Evolutionary conservation across 345 rosid genomes (phyloP), one percentile per base, ranked within the genome.

Genomic region (Moricandia moricandioides): DNA sequence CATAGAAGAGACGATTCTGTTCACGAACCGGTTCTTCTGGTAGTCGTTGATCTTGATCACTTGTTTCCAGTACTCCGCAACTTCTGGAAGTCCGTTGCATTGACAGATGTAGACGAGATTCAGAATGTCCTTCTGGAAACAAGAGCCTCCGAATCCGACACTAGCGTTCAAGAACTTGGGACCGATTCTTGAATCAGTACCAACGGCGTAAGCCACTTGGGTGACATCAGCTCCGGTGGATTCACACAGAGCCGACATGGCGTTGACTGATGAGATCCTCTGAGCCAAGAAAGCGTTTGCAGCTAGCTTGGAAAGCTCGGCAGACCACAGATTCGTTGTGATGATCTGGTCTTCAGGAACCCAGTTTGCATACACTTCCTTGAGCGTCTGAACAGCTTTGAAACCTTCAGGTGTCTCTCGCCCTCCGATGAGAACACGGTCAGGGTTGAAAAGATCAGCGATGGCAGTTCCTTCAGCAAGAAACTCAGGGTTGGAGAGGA

Each of bases 391-490:
- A 56, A 90, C 84, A 7, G 96, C 97, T 80, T 82, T 84, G 54
- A 84, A 83, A 17, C 97, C 97, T 71, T 87, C 96, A 9, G 92
- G 92, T 35, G 96, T 92, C 74, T 92, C 97, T 78, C 97, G 83
- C 1, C 97, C 97, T 27, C 97, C 96, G 24, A 91, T 91, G 0
- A 91, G 83, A n/a, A 89, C 97, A 26, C 96, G 88, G 77, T 91
- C 97, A 1, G 97, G 97, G 27, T 83, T 83, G 43, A 89, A 78
- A 62, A 91, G 86, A 73, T 91, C 97, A 8, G 73, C 35, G 57
- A 89, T 89, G 2, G 97, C 97, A 80, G 97, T 91, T 77, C 97
- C 97, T 75, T 91, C 97, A 0, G 97, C 97, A 71, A 91, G 97
- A 82, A 91, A 91, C 86, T 91, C 97, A 0, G 97, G 97, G 65